These are phyloP conservation scores for Haplosporangium sp. DNA, from an alignment of 371 early-diverging fungal species.

Conservation along the genomic window DNA sequence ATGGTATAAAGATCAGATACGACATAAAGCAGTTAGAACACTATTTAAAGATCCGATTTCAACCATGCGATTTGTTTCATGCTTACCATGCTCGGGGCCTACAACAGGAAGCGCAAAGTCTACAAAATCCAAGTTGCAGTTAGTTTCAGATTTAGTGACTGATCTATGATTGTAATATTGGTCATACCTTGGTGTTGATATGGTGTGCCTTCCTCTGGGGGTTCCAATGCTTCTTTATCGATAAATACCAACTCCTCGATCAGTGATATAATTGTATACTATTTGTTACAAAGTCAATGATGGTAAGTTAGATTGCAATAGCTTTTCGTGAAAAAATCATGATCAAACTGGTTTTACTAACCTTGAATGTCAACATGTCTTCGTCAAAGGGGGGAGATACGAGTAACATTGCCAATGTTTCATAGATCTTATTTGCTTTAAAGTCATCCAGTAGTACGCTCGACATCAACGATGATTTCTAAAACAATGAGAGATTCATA, in stretches of 20 bases:
- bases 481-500: background rate
- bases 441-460: slow-evolving; percentile 61
- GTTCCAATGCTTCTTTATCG: slow-evolving; percentile 61
- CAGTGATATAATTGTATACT: slow-evolving; percentile 61
- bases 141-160: background rate
- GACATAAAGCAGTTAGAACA: background rate
- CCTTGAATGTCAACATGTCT: slow-evolving; percentile 57
- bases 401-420: slow-evolving; percentile 55
- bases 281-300: background rate
- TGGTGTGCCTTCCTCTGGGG: slow-evolving; percentile 66
- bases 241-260: slow-evolving; percentile 62
- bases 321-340: background rate
- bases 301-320: background rate
- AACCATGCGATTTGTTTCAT: background rate
- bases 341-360: slow-evolving; percentile 9
- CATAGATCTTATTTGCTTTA: slow-evolving; percentile 57
- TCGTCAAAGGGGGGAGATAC: slow-evolving; percentile 58
- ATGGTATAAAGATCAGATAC: background rate
- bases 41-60: background rate
- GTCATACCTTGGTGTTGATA: slow-evolving; percentile 68
- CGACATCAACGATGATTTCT: slow-evolving; percentile 55
- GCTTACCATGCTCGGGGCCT: slow-evolving; percentile 55
- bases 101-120: slow-evolving; percentile 59
- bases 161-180: background rate
- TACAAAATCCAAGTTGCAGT: background rate